Base-by-base conservation (phyloP, 1,284 basidiomycete species). In the Moniliella sp. region DNA sequence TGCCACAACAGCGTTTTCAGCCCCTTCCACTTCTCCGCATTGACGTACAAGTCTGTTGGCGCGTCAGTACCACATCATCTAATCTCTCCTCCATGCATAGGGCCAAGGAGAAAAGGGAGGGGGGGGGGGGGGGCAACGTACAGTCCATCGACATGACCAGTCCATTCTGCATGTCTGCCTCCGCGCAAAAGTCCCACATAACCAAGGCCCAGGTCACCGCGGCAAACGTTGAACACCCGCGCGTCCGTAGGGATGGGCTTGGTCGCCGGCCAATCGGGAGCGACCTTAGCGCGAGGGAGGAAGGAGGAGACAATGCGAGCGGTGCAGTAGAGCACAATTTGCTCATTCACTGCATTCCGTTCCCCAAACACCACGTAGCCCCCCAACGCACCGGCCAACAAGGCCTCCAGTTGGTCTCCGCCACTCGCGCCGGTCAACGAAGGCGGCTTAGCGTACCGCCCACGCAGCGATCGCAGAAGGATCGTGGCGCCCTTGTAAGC, bases 341-440 rank as follows among this genome's bases (percentile, higher is more conserved):
- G 91, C 61, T 97, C 88, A 57, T 97, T 97, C 42, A 97, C 78
- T n/a, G 88, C 78, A 35, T 76, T 88, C 36, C 86, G 69, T 39
- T 93, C 76, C 5, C 91, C 82, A 54, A 99, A 99, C 2, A 91
- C 79, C 34, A 77, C 57, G 64, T 83, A 94, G 2, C 91, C 88
- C 4, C 84, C 82, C 28, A 94, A 64, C 18, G 91, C 65, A 11
- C 88, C 88, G 14, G 88, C 86, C 17, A 93, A 67, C 54, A 97
- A 83, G n/a, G 78, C 78, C 60, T 94, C 86, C 4, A 70, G 63
- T n/a, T n/a, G n/a, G n/a, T n/a, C n/a, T n/a, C n/a, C n/a, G n/a
- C n/a, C n/a, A n/a, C n/a, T n/a, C n/a, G n/a, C n/a, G n/a, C n/a
- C n/a, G n/a, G n/a, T n/a, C n/a, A n/a, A n/a, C 35, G 69, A 69